Conservation (phyloP, 2,329 filamentous ascomycete genomes). For the Pestalotiopsis sp. region DNA sequence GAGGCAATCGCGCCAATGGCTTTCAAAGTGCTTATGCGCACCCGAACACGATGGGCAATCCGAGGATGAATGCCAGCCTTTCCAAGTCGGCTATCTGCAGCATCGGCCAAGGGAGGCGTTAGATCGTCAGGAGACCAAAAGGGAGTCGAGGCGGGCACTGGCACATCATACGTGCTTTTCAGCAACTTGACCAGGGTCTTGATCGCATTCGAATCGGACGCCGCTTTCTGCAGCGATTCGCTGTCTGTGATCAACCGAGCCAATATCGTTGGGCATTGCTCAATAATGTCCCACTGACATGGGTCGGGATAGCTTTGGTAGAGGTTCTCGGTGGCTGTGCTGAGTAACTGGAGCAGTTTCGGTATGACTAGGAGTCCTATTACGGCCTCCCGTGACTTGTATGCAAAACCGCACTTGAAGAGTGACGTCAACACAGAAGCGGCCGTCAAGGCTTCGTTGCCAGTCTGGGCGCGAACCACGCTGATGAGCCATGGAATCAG, state of each 20-base stretch:
- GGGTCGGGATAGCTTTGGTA: conserved; percentile 24
- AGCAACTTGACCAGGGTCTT: conserved; percentile 48
- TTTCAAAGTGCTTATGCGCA: conserved; percentile 74
- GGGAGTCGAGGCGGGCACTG: conserved; percentile 31
- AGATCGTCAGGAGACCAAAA: conserved; percentile 37
- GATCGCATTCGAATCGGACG: conserved; percentile 63
- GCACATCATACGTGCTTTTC: conserved; percentile 50
- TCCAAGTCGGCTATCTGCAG: conserved; percentile 53
- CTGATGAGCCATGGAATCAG: conserved; percentile 73
- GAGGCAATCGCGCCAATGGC: conserved; percentile 81
- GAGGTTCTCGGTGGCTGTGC: conserved; percentile 44
- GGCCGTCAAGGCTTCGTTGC: conserved; percentile 65
- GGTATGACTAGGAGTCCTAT: conserved; percentile 70
- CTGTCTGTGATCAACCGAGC: conserved; percentile 79
- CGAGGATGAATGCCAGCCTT: conserved; percentile 58
- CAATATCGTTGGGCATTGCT: conserved; percentile 73
- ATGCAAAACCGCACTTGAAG: conserved; percentile 67
- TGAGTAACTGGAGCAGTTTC: conserved; percentile 66
- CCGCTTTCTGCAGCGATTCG: conserved; percentile 76
- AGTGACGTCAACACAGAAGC: conserved; percentile 68
- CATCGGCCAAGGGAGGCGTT: conserved; percentile 31
- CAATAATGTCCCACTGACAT: conserved; percentile 48
- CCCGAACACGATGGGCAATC: conserved; percentile 69
- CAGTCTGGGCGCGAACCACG: conserved; percentile 56
- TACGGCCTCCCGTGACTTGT: conserved; percentile 61